Evolutionary conservation across 768 basidiomycete genomes (phyloP).

Genomic region (Amanita subjunquillea): DNA sequence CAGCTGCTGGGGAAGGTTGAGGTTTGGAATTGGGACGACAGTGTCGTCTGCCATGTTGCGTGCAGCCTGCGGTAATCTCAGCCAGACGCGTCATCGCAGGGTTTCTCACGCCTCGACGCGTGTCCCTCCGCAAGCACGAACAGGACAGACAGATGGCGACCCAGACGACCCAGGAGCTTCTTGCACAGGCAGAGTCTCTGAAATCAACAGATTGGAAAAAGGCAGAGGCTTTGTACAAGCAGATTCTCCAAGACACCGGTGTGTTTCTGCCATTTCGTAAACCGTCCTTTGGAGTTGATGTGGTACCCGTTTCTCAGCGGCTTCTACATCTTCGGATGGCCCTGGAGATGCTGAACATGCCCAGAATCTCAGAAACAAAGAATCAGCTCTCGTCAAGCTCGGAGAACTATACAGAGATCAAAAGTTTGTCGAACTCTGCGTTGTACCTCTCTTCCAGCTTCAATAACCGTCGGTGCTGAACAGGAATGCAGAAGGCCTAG

Average conservation of each 20-base stretch:
- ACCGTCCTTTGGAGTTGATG: not conserved
- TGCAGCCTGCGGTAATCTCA: slow-evolving; percentile 6
- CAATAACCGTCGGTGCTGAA: not conserved
- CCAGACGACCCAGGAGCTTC: slow-evolving; percentile 29
- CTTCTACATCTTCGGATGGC: slow-evolving; percentile 11
- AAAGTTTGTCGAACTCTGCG: slow-evolving; percentile 37
- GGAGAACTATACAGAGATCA: slow-evolving; percentile 83
- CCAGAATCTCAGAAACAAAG: slow-evolving; percentile 67
- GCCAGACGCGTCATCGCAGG: slow-evolving; percentile 24
- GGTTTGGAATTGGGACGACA: slow-evolving; percentile 81
- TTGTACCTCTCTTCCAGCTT: not conserved
- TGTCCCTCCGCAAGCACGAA: slow-evolving; percentile 12
- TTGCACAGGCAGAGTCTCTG: slow-evolving; percentile 46
- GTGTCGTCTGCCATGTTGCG: slow-evolving; percentile 70
- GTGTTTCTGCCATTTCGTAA: slow-evolving; percentile 2
- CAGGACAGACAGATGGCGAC: slow-evolving; percentile 7
- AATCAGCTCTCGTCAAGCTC: slow-evolving; percentile 74
- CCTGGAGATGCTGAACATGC: slow-evolving; percentile 33
- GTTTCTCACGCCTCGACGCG: slow-evolving; percentile 23
- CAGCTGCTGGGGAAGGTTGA: slow-evolving; percentile 67
- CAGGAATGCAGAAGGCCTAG: slow-evolving; percentile 79
- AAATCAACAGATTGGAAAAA: slow-evolving; percentile 39
- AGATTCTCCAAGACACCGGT: slow-evolving; percentile 43
- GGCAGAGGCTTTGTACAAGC: slow-evolving; percentile 68
- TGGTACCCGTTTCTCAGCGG: not conserved